These are phyloP conservation scores for Musa troglodytarum DNA, from an alignment of 176 grass and related monocot species.

Conservation along the genomic window DNA sequence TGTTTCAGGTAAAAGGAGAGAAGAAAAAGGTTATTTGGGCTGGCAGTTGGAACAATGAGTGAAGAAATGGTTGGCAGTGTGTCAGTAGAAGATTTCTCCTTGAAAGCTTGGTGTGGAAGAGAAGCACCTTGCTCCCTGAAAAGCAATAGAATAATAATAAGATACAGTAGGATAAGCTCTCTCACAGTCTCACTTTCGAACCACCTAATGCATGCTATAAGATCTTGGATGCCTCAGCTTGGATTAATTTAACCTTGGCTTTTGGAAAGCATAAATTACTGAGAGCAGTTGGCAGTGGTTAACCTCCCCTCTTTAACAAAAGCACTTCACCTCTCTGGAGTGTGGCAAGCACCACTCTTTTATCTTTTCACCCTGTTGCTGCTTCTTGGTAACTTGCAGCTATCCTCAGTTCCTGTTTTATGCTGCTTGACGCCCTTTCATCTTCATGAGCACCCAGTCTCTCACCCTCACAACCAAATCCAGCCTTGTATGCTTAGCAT, in stretches of 20 bases:
- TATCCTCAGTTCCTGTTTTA: conserved; percentile 17
- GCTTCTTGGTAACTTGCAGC: conserved; percentile 36
- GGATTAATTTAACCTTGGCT: background rate
- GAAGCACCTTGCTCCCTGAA: conserved; percentile 54
- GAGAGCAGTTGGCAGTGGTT: conserved; percentile 31
- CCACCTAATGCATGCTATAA: conserved; percentile 10
- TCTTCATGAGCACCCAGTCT: background rate
- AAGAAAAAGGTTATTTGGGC: background rate
- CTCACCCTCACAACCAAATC: too few relatives aligned
- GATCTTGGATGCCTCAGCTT: background rate
- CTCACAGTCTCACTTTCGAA: background rate
- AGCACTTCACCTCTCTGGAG: conserved; percentile 38
- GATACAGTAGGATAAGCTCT: conserved; percentile 6
- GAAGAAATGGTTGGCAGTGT: conserved; percentile 15
- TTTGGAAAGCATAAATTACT: conserved; percentile 18
- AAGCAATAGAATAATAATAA: conserved; percentile 22
- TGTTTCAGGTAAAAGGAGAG: background rate
- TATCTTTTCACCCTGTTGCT: background rate
- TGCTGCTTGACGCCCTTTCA: conserved; percentile 37
- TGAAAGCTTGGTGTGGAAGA: conserved; percentile 59
- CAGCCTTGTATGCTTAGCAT: background rate
- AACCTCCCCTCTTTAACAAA: conserved; percentile 42
- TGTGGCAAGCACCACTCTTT: conserved; percentile 2
- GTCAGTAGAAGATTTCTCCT: conserved; percentile 12
- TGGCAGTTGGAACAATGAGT: conserved; percentile 6